phyloP scores from a whole-genome alignment of 352 stramenopile genomes.

The Pythium apleroticum region DNA sequence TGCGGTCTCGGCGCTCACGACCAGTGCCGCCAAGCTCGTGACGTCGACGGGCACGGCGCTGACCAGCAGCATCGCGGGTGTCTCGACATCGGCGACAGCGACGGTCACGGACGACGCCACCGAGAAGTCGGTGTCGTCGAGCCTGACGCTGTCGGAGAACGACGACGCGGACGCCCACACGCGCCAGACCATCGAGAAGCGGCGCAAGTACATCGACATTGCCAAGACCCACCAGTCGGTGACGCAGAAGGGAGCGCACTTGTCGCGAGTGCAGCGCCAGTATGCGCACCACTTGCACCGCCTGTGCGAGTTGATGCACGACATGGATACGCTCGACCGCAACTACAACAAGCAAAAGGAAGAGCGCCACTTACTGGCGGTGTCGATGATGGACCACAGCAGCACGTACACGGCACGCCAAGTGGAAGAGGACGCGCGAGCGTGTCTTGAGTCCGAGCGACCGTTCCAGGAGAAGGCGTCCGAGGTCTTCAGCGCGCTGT shows the following conservation, averaged over 20 bases:
- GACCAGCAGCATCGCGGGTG: slow-evolving; percentile 39
- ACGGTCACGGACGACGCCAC: slow-evolving; percentile 16
- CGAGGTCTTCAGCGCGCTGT: slow-evolving; percentile 74
- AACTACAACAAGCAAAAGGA: slow-evolving; percentile 39
- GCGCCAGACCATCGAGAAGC: slow-evolving; percentile 37
- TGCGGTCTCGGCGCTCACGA: slow-evolving; percentile 69
- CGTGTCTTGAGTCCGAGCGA: slow-evolving; percentile 53
- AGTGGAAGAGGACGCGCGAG: slow-evolving; percentile 53
- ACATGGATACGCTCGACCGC: slow-evolving; percentile 73
- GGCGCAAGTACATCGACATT: slow-evolving; percentile 68
- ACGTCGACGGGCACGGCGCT: slow-evolving; percentile 62
- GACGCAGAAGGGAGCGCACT: slow-evolving; percentile 60
- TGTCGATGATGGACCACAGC: slow-evolving; percentile 33
- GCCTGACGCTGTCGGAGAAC: slow-evolving; percentile 29
- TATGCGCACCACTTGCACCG: slow-evolving; percentile 68
- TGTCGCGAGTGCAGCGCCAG: slow-evolving; percentile 58
- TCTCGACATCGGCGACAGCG: slow-evolving; percentile 26
- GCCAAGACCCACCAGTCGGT: slow-evolving; percentile 57
- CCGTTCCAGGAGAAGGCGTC: slow-evolving; percentile 68
- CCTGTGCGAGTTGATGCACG: slow-evolving; percentile 67
- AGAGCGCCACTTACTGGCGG: slow-evolving; percentile 30
- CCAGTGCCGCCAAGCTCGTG: slow-evolving; percentile 73
- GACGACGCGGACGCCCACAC: slow-evolving; percentile 17
- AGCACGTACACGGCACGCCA: slow-evolving; percentile 29
- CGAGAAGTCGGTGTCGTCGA: slow-evolving; percentile 54